Percentiles rank a stretch among this genome's conserved stretches.
Evolutionary conservation across 2,329 filamentous ascomycete species (phyloP).

Genomic region (Monilinia aucupariae): DNA sequence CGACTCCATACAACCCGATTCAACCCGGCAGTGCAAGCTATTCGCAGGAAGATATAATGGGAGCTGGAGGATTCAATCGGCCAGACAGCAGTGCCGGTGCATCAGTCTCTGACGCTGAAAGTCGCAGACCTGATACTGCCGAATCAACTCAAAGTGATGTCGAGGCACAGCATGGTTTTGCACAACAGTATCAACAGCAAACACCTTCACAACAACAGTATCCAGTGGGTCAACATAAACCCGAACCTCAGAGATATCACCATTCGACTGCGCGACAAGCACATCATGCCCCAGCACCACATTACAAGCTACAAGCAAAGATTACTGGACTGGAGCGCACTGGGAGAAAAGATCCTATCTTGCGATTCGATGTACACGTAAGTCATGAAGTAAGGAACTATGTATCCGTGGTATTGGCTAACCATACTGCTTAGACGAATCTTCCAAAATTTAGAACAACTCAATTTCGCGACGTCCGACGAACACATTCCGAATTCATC

Average conservation of each 20-base stretch:
- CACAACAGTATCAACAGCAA: conserved; percentile 31
- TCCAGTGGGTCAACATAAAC: conserved; percentile 35
- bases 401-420: conserved; percentile 17
- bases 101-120: conserved; percentile 30
- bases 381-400: conserved; percentile 33
- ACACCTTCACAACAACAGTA: conserved; percentile 25
- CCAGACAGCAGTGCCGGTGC: conserved; percentile 29
- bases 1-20: conserved; percentile 28
- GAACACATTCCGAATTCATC: conserved; percentile 89
- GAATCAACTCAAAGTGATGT: conserved; percentile 28
- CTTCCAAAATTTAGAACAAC: conserved; percentile 97
- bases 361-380: conserved; percentile 96
- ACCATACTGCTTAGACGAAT: conserved; percentile 65
- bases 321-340: conserved; percentile 89
- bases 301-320: conserved; percentile 87
- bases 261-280: conserved; percentile 33
- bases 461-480: conserved; percentile 94
- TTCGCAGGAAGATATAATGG: conserved; percentile 29
- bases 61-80: conserved; percentile 25
- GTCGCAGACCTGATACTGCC: conserved; percentile 31
- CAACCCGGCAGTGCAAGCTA: conserved; percentile 24
- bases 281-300: conserved; percentile 47
- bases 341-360: conserved; percentile 89
- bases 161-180: conserved; percentile 34
- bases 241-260: conserved; percentile 35